These are phyloP conservation scores for Nakazawaea siamensis DNA, from an alignment of 805 yeast genomes.

Conservation along the genomic window DNA sequence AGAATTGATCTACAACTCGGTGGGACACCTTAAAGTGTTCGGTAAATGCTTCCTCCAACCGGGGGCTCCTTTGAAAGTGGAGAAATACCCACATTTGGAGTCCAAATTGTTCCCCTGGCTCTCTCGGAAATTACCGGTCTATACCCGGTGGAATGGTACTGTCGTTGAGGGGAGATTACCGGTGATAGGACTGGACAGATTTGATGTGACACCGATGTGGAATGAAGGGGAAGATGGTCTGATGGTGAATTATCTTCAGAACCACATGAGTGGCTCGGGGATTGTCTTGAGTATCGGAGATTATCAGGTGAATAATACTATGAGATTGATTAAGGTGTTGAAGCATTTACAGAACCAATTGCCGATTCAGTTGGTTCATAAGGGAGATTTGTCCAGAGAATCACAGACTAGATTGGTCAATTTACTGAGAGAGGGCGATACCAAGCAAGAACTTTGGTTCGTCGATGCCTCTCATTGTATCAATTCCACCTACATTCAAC, in stretches of 20 bases:
- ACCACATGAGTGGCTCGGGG: constrained; percentile 35
- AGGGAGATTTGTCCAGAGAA: constrained; percentile 27
- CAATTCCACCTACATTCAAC: constrained; percentile 13
- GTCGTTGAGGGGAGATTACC: constrained; percentile 1
- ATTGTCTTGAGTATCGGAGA: constrained; percentile 46
- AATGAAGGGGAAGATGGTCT: constrained; percentile 12
- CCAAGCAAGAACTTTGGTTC: constrained; percentile 20
- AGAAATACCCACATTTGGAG: constrained; percentile 7
- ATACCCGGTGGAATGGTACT: constrained; percentile 6
- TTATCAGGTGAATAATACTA: constrained; percentile 34
- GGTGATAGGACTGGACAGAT: not conserved
- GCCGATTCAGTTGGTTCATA: constrained; percentile 42
- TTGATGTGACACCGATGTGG: not conserved
- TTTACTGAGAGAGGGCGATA: constrained; percentile 21
- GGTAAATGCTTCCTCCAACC: constrained; percentile 22
- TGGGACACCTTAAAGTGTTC: constrained; percentile 21
- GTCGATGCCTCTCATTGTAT: constrained; percentile 24
- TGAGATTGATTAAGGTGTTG: constrained; percentile 37
- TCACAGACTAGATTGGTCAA: constrained; percentile 25
- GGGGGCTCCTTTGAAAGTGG: constrained; percentile 11
- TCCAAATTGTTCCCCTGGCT: constrained; percentile 24
- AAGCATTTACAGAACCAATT: constrained; percentile 39
- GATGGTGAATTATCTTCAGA: constrained; percentile 20
- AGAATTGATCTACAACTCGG: constrained; percentile 25
- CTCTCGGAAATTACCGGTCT: constrained; percentile 9